phyloP scores from a whole-genome alignment of 345 rosid species.

The Lagerstroemia speciosa region DNA sequence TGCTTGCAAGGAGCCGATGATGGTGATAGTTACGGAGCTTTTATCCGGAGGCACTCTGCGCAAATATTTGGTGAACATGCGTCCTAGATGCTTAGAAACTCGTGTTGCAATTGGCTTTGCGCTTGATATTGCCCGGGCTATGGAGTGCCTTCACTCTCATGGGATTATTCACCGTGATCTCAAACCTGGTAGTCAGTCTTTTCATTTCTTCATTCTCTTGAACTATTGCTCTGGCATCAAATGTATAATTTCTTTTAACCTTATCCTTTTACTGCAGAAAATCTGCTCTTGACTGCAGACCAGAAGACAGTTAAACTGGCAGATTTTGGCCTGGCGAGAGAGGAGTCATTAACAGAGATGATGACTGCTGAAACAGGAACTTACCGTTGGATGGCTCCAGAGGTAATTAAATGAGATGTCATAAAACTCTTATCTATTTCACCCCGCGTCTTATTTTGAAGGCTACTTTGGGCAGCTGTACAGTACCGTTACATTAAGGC shows the following conservation, averaged over 20 bases:
- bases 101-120: slow-evolving; percentile 74
- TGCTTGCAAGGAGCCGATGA: slow-evolving; percentile 90
- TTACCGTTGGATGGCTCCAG: slow-evolving; percentile 96
- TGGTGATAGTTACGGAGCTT: slow-evolving; percentile 96
- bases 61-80: slow-evolving; percentile 67
- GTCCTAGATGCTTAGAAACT: slow-evolving; percentile 71
- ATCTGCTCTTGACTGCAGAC: slow-evolving; percentile 85
- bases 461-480: slow-evolving; percentile 48
- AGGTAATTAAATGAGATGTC: slow-evolving; percentile 30
- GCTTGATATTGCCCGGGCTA: slow-evolving; percentile 84
- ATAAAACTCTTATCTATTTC: neutral
- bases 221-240: neutral
- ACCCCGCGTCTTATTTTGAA: neutral
- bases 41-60: slow-evolving; percentile 75
- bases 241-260: neutral
- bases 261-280: slow-evolving; percentile 42
- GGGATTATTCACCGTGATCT: slow-evolving; percentile 97
- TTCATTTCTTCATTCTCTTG: slow-evolving; percentile 3
- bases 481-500: slow-evolving; percentile 84
- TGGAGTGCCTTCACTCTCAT: slow-evolving; percentile 95
- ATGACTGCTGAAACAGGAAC: slow-evolving; percentile 99
- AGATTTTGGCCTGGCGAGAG: slow-evolving; percentile 92
- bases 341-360: slow-evolving; percentile 96
- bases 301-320: slow-evolving; percentile 82
- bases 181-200: slow-evolving; percentile 58